Evolutionary conservation across 306 rosid species (phyloP), one percentile per base, ranked within the genome.

Genomic region (Amphicarpaea edgeworthii): DNA sequence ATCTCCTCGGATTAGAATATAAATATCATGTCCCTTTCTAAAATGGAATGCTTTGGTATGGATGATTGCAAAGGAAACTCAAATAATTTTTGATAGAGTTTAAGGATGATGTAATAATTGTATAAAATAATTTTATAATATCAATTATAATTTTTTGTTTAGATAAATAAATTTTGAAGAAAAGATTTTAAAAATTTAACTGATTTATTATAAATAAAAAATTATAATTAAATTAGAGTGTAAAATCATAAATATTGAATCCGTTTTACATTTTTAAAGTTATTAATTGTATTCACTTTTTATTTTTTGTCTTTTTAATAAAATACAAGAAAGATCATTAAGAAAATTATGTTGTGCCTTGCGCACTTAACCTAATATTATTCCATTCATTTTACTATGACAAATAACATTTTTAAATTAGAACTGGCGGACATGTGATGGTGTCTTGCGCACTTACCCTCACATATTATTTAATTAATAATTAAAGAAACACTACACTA

Each of bases 51-150:
- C 6, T 30, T 30, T 30, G 37, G 16, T 4, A 8, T 58, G 28
- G 34, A 47, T 59, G 14, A 68, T 12, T 12, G 53, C 45, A 75
- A 75, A 12, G 19, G 69, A 23, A 59, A 75, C n/a, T n/a, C n/a
- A n/a, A n/a, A n/a, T n/a, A n/a, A n/a, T n/a, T n/a, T n/a, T n/a
- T n/a, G n/a, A n/a, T n/a, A n/a, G n/a, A n/a, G n/a, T n/a, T n/a
- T n/a, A n/a, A n/a, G n/a, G n/a, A n/a, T n/a, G n/a, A n/a, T n/a
- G n/a, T n/a, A n/a, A n/a, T n/a, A n/a, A n/a, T n/a, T n/a, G n/a
- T n/a, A n/a, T n/a, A n/a, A n/a, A n/a, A n/a, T n/a, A n/a, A n/a
- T n/a, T n/a, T n/a, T n/a, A n/a, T n/a, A n/a, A n/a, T n/a, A n/a
- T n/a, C n/a, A n/a, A n/a, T n/a, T n/a, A n/a, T n/a, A n/a, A n/a